phyloP scores from a whole-genome alignment of 805 yeast species.

The Kazachstania kunashirensis region DNA sequence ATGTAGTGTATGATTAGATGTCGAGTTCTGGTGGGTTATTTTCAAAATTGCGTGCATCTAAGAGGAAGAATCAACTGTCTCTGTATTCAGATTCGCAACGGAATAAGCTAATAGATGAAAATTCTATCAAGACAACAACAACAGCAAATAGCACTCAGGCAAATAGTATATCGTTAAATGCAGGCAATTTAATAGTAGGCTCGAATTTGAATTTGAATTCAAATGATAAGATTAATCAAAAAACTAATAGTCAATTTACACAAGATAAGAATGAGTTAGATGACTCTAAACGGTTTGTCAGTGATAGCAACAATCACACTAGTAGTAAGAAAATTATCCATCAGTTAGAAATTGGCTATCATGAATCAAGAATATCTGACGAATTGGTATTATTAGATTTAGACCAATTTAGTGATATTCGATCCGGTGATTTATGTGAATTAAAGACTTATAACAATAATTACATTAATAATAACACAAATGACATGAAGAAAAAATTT shows the following conservation, averaged over 20 bases:
- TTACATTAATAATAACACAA: constrained; percentile 8
- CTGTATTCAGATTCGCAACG: no score
- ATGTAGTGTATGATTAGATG: no score
- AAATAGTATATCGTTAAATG: constrained; percentile 18
- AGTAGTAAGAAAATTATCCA: no score
- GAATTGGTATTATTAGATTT: constrained; percentile 59
- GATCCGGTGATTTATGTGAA: constrained; percentile 72
- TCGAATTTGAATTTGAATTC: constrained; percentile 8
- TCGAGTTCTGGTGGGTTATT: not conserved
- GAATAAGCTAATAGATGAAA: no score
- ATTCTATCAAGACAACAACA: no score
- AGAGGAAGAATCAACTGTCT: not conserved
- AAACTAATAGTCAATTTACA: no score
- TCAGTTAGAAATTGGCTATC: constrained; percentile 35
- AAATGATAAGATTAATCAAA: no score
- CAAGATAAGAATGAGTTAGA: no score
- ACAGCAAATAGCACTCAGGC: constrained; percentile 17
- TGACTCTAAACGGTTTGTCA: no score
- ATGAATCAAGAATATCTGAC: constrained; percentile 50
- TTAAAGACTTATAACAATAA: constrained; percentile 37
- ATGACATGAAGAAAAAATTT: constrained; percentile 27
- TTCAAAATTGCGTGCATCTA: not conserved
- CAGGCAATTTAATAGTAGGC: constrained; percentile 25
- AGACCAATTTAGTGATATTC: constrained; percentile 48
- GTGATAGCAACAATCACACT: no score